Conservation (phyloP, 2,329 filamentous ascomycete species). For the Ophiocordyceps robertsii region DNA sequence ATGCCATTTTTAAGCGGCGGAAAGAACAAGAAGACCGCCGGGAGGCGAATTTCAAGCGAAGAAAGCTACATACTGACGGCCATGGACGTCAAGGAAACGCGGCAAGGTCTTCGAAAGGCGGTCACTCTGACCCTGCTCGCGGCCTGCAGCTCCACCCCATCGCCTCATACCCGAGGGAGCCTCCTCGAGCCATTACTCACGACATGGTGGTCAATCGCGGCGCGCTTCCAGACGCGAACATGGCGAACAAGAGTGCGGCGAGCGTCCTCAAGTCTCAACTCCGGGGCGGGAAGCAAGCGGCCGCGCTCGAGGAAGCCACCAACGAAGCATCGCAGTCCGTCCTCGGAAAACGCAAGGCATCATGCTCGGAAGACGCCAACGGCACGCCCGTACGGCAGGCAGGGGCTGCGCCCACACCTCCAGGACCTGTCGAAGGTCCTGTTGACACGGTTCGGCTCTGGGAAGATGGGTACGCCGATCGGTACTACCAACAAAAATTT, state of each 20-base stretch:
- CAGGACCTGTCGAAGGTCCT: constrained; percentile 42
- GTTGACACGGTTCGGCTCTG: constrained; percentile 78
- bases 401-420: constrained; percentile 22
- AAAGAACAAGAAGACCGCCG: constrained; percentile 76
- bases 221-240: constrained; percentile 52
- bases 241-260: constrained; percentile 88
- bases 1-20: constrained; percentile 79
- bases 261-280: constrained; percentile 75
- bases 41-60: constrained; percentile 65
- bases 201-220: constrained; percentile 75
- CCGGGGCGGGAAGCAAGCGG: constrained; percentile 27
- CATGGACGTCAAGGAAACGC: constrained; percentile 12
- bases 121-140: constrained; percentile 19
- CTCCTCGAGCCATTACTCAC: constrained; percentile 55
- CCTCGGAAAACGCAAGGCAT: constrained; percentile 66
- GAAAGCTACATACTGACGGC: constrained; percentile 55
- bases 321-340: constrained; percentile 31
- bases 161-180: constrained; percentile 37
- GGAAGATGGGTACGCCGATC: constrained; percentile 89
- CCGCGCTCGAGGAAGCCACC: constrained; percentile 5
- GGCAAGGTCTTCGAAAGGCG: constrained; percentile 11
- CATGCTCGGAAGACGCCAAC: constrained; percentile 48
- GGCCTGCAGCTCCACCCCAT: constrained; percentile 23
- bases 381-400: constrained; percentile 49
- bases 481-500: constrained; percentile 97